Conservation (phyloP, 2,329 filamentous ascomycete species). For the Alternaria arbusti region DNA sequence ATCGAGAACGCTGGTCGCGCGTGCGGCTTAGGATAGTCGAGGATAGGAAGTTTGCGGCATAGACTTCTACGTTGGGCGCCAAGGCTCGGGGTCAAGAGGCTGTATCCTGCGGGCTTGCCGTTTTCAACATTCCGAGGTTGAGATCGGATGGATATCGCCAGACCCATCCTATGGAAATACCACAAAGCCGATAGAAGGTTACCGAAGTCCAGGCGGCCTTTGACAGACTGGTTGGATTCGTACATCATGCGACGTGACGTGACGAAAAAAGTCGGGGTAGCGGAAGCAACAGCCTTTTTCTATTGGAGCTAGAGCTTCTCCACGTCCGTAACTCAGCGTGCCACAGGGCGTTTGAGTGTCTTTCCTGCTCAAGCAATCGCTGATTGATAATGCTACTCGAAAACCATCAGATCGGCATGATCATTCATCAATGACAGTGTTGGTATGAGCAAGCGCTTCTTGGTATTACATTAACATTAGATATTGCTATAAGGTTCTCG, state of each 20-base stretch:
- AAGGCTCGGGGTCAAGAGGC: neutral
- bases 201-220: neutral
- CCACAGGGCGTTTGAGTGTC: neutral
- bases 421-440: neutral
- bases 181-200: neutral
- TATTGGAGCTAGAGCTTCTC: neutral
- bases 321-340: neutral
- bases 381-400: neutral
- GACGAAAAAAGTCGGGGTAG: neutral
- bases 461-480: conserved; percentile 1
- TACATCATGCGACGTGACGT: neutral
- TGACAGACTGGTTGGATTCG: neutral
- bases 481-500: neutral
- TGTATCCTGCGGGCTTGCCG: neutral
- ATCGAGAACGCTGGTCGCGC: neutral
- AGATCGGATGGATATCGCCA: neutral
- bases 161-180: neutral
- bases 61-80: neutral
- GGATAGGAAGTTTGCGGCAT: neutral
- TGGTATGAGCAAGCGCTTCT: neutral
- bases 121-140: neutral
- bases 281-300: neutral
- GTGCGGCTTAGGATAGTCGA: neutral
- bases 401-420: neutral
- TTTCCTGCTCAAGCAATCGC: neutral